Conservation (phyloP, 1,139 yeast genomes). For the Nadsonia commutata region DNA sequence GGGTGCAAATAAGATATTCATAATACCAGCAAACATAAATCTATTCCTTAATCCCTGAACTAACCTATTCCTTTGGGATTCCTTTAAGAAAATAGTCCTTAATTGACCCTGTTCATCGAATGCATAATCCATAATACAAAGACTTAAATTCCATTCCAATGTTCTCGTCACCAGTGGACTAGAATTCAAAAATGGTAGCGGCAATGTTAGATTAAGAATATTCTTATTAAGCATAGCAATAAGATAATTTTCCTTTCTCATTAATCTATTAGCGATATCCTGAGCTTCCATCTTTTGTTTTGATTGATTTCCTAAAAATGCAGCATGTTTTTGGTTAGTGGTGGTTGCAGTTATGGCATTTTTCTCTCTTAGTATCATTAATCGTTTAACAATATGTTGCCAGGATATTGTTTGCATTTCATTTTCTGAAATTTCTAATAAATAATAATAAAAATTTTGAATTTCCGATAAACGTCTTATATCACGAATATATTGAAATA, state of each 20-base stretch:
- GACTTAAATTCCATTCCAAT: constrained; percentile 82
- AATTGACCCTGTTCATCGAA: constrained; percentile 78
- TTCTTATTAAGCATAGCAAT: constrained; percentile 79
- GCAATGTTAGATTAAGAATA: constrained; percentile 48
- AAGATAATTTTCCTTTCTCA: constrained; percentile 88
- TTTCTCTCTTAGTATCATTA: constrained; percentile 62
- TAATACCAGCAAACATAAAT: constrained; percentile 73
- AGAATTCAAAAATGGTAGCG: constrained; percentile 28
- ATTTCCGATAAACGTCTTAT: constrained; percentile 45
- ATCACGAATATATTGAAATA: constrained; percentile 38
- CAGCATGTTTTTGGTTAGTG: constrained; percentile 5
- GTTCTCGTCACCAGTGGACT: constrained; percentile 56
- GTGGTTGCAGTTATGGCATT: constrained; percentile 49
- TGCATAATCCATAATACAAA: constrained; percentile 76
- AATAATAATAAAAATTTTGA: constrained; percentile 46
- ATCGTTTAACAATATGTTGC: constrained; percentile 71
- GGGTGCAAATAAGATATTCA: constrained; percentile 74
- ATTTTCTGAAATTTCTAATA: constrained; percentile 56
- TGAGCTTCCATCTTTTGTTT: constrained; percentile 77
- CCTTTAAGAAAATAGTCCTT: constrained; percentile 58
- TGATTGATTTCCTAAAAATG: constrained; percentile 25
- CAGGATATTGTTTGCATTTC: constrained; percentile 90
- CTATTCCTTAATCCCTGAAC: constrained; percentile 61
- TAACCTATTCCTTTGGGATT: constrained; percentile 50
- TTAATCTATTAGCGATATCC: constrained; percentile 85